Base-by-base conservation (phyloP, 352 stramenopile species). In the Nothophytophthora sp. region DNA sequence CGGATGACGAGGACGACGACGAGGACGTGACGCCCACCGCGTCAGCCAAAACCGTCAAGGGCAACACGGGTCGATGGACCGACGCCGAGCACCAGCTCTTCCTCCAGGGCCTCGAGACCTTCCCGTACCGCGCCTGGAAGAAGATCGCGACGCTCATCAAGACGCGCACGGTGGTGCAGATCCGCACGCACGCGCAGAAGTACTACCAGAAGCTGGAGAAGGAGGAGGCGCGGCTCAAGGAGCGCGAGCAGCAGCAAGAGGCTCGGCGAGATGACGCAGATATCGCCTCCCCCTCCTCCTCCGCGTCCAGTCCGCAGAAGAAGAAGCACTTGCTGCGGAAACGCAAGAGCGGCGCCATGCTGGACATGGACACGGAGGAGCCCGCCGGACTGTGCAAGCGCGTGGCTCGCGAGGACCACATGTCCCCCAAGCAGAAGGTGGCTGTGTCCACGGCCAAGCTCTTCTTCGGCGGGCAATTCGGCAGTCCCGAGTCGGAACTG, bases 141-240 rank as follows among this genome's bases (percentile, higher is more conserved):
- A 93, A 95, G 67, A 99, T 99, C 18, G 88, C 90, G 19, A 84
- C 81, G 35, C 75, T 94, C 20, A 98, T 99, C 70, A 94, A 95
- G 55, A 98, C 94, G 19, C 76, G 96, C 46, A 98, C 90, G 6
- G 82, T 95, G 32, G 85, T 95, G 48, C 85, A 95, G 70, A 95
- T 95, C 56, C 85, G 85, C 38, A 95, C 85, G 5, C 85, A 95
- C 38, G 85, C 85, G 18, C 85, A 95, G 37, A 95, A 95, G 67
- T 95, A 95, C 65, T 93, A 92, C 57, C 85, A 95, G 57, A 95
- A 95, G 66, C 65, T 93, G 11, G 83, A 90, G 67, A 95, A 95
- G 61, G 84, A 95, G 53, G 80, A 95, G 42, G 80, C 83, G 5
- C 65, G 81, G 9, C 59, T 86, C 25, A 87, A 87, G 32, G 83